Base-by-base conservation (phyloP, 345 rosid genomes). In the Gossypium turneri region DNA sequence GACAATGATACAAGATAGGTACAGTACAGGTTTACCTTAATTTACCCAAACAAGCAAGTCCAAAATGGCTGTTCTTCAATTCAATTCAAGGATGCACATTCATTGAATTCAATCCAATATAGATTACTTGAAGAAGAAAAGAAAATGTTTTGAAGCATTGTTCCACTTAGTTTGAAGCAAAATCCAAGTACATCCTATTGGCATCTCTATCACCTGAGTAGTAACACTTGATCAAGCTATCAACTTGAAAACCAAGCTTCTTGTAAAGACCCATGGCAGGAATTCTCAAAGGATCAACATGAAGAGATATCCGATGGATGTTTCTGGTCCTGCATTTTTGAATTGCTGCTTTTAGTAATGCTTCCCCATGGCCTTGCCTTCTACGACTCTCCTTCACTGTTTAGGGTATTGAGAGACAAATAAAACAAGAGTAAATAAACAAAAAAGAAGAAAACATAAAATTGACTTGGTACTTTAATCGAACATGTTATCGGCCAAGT, bases 161-260 rank as follows among this genome's bases (percentile, higher is more conserved):
- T 34, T 60, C 45, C 45, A 47, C 22, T 57, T 57, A 79, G 9
- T 51, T 71, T 10, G 75, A 75, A 77, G 81, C 88, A 73, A 85
- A 87, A 59, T 89, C 92, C 63, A 94, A 76, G 81, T 78, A 90
- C 97, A 91, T 90, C 84, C 94, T 85, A 19, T 88, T 86, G 76
- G 97, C 95, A 80, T 84, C 82, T 73, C 97, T 84, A 53, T 89
- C 92, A 0, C 83, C 22, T 8, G 92, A 90, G 78, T 94, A 92
- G 79, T 90, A 94, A 70, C 90, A 82, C 78, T 83, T 73, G 11
- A 90, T 77, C 73, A 90, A 60, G 65, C 68, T 71, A 34, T 92
- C 97, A 69, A 90, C 85, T 74, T 84, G 84, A 82, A 92, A 94
- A 47, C 97, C 97, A 58, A 75, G 67, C 52, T 94, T 94, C 79